Base-by-base conservation (phyloP, 2,329 filamentous ascomycete species). In the Balansia obtecta region DNA sequence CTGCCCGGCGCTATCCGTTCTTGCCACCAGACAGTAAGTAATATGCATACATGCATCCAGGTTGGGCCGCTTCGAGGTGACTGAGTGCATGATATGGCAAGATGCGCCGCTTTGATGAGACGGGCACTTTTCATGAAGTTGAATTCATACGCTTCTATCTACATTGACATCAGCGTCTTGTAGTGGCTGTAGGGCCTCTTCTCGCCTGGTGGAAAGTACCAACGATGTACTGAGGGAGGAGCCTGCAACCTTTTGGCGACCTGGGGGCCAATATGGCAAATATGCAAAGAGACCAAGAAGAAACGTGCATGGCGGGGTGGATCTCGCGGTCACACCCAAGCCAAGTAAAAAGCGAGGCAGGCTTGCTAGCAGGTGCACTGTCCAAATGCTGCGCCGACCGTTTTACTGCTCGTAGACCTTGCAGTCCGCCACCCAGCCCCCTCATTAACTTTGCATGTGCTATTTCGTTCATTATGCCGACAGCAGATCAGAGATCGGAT, bases 271-370 rank as follows among this genome's bases (percentile, higher is more conserved):
- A n/a, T n/a, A n/a, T n/a, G n/a, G n/a, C n/a, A n/a, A n/a, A n/a
- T 22, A 22, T 22, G 20, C 20, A 22, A 22, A 44, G 20, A 44
- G 20, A 44, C 42, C 33, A 34, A 34, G 42, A 32, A 32, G 27
- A 45, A 45, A 45, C 42, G 42, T 45, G 42, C 42, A 45, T 32
- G 42, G 42, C 20, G 42, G 42, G 42, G 27, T 45, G 42, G 42
- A 45, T 45, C 42, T 45, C 42, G 10, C 42, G 12, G 18, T 44
- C 33, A 13, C 33, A 13, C 33, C 2, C 33, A 34, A n/a, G n/a
- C n/a, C n/a, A n/a, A n/a, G n/a, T n/a, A n/a, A n/a, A 22, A 22
- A 7, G 5, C 33, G 13, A 34, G 13, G 34, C 20, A 22, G 20
- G 20, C 20, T 22, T 22, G 20, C 20, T 4, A 22, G 20, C 20